Percentiles rank a stretch among this genome's conserved stretches.
These are phyloP conservation scores for Oryza coarctata DNA, from an alignment of 176 grass and related monocot species.

Conservation along the genomic window DNA sequence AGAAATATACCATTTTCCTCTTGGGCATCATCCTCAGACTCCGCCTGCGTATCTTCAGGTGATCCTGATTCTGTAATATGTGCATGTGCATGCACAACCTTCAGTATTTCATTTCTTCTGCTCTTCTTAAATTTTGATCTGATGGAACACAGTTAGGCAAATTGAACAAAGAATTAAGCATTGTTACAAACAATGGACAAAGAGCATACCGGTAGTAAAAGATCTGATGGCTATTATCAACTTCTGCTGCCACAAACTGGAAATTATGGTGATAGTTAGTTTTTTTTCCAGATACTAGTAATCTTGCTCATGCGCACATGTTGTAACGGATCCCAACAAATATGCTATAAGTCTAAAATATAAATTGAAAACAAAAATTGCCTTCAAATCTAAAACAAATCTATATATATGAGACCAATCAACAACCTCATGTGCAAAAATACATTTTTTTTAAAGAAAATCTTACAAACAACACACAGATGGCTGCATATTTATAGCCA, in stretches of 20 bases:
- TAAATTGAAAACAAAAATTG: not conserved
- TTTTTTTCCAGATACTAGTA: slow-evolving; percentile 11
- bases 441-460: not conserved
- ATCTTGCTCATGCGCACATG: not conserved
- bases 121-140: slow-evolving; percentile 69
- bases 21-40: slow-evolving; percentile 37
- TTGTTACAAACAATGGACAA: slow-evolving; percentile 20
- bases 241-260: slow-evolving; percentile 55
- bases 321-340: not conserved
- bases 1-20: slow-evolving; percentile 55
- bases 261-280: slow-evolving; percentile 36
- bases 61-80: slow-evolving; percentile 50
- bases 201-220: slow-evolving; percentile 69
- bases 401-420: not conserved
- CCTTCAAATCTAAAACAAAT: not conserved
- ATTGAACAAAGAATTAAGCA: slow-evolving; percentile 15
- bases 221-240: slow-evolving; percentile 60
- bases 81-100: slow-evolving; percentile 37
- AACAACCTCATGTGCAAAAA: not conserved
- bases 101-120: slow-evolving; percentile 37
- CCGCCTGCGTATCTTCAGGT: slow-evolving; percentile 45
- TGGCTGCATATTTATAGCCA: not conserved
- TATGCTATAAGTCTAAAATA: not conserved
- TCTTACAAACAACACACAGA: not conserved
- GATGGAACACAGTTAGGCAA: slow-evolving; percentile 29